A percentile compares a stretch with the other conserved stretches of the same genome.
Conservation (phyloP, 305 asterid species). For the Solanum chacoense region DNA sequence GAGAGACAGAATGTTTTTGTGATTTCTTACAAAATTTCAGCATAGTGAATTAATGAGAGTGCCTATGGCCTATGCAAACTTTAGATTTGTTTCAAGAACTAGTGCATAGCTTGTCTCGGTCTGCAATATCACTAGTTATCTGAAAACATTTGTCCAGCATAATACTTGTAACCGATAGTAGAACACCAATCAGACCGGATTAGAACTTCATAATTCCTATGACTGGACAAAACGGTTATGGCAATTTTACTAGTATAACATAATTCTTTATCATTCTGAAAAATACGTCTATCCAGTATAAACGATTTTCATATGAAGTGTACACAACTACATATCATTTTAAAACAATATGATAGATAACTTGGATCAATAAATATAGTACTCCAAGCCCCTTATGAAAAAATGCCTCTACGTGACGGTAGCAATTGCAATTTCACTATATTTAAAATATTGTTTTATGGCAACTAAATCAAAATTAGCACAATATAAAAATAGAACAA, state of each 20-base stretch:
- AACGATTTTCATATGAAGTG: not conserved
- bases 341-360: not conserved
- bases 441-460: not conserved
- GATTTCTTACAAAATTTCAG: not conserved
- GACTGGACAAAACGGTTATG: not conserved
- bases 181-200: not conserved
- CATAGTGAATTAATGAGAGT: not conserved
- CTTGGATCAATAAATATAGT: not conserved
- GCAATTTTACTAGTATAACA: not conserved
- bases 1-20: not conserved
- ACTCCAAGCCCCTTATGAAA: not conserved
- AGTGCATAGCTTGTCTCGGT: not conserved
- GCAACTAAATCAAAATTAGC: not conserved
- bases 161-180: not conserved
- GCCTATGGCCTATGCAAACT: not conserved
- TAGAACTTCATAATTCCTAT: not conserved
- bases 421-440: not conserved
- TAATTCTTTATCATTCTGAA: not conserved
- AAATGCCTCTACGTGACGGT: not conserved
- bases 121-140: not conserved
- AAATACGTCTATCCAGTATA: not conserved
- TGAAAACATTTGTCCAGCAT: not conserved
- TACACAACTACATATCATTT: not conserved
- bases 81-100: not conserved
- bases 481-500: slow-evolving; percentile 6